Evolutionary conservation across 2,329 filamentous ascomycete genomes (phyloP), one percentile per base, ranked within the genome.

Genomic region (Trichoderma sp.): DNA sequence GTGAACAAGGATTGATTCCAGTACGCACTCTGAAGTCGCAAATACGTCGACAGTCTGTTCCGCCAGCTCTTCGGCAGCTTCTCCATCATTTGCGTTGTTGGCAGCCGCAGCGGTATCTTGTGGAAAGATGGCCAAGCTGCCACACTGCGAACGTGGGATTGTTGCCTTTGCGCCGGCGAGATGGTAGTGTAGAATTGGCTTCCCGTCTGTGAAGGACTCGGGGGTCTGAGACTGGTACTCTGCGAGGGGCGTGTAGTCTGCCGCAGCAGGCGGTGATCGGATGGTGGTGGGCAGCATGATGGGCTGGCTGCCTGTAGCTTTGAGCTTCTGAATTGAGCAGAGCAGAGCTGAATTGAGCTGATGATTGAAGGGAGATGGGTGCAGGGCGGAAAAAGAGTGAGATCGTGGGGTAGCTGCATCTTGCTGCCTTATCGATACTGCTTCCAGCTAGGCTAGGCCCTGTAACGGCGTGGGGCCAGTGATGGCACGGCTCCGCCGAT

Each of bases 181-280:
- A 74, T 90, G 87, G 73, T 86, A 87, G 79, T 94, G 87, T 4
- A 94, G 85, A 54, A 94, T 85, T 1, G 91, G 88, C 75, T 91
- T 92, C 32, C 87, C 87, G 73, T 85, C 87, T 74, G 89, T 90
- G 80, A 94, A 95, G 52, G 87, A 90, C 69, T 84, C 83, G 0
- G 92, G 92, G 1, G 92, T 95, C 75, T 89, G 88, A 64, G 88
- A 83, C 77, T 93, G 87, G 76, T 93, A 91, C 70, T 92, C 89
- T 69, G 84, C 82, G 56, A 94, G 84, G 5, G 86, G 82, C 39
- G 85, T 88, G 79, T 89, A 94, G 76, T 89, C 86, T 43, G 82
- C 82, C 16, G 83, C 75, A 18, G 83, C 80, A 5, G 90, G 90
- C 32, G 87, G 81, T 3, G 80, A 80, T 59, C 83, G 83, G 56